These are phyloP conservation scores for Trichoderma guizhouense DNA, from an alignment of 2,329 filamentous ascomycete genomes.

Conservation along the genomic window DNA sequence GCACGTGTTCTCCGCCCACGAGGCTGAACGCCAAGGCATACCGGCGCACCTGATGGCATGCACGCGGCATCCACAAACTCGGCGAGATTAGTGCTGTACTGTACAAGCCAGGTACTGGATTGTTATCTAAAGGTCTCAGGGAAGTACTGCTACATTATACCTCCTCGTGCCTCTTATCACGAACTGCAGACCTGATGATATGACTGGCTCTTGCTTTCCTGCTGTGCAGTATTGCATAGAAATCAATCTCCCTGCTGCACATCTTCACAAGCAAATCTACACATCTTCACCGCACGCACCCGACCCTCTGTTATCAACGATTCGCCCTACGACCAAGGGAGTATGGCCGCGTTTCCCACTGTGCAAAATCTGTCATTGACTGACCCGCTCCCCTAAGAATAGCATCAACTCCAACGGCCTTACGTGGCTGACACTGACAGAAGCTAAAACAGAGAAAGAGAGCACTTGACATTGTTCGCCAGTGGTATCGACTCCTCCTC, in stretches of 20 bases:
- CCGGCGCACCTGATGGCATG: neutral
- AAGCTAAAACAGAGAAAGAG: neutral
- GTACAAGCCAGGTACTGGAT: neutral
- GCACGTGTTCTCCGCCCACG: neutral
- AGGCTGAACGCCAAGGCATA: conserved; percentile 14
- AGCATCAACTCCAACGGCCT: neutral
- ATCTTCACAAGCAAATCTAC: neutral
- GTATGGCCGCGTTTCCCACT: neutral
- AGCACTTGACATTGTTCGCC: neutral
- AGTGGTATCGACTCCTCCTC: neutral
- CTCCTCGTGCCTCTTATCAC: neutral
- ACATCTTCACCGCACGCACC: neutral
- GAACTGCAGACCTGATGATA: neutral
- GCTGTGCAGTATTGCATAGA: neutral
- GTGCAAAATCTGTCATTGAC: neutral
- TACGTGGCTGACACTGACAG: neutral
- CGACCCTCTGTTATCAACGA: neutral
- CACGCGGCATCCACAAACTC: neutral
- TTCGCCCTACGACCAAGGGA: neutral
- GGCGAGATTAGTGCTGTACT: neutral
- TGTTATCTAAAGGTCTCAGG: neutral
- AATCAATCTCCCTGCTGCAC: neutral
- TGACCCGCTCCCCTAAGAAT: conserved; percentile 1
- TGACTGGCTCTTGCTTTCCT: neutral
- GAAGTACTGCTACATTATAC: neutral